Percentiles rank a stretch among this genome's conserved stretches.
Evolutionary conservation across 768 basidiomycete genomes (phyloP).

Genomic region (Lentinus tigrinus): DNA sequence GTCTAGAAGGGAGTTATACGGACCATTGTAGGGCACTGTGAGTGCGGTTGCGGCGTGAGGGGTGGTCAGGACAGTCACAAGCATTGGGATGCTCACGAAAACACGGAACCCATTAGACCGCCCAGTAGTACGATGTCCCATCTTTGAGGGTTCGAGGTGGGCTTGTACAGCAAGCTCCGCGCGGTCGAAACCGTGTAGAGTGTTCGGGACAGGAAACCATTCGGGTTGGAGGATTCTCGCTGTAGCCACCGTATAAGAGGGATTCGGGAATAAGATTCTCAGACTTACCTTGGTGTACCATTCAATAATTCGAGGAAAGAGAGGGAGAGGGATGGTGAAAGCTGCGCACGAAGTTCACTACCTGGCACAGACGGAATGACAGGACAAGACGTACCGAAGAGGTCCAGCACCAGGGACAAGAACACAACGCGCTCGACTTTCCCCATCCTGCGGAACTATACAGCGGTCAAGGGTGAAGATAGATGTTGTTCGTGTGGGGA

Average conservation of each 20-base stretch:
- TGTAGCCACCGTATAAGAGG: conserved; percentile 26
- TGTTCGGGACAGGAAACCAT: conserved; percentile 72
- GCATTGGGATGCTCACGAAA: conserved; percentile 61
- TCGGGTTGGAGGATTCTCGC: conserved; percentile 70
- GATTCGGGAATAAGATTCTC: background rate
- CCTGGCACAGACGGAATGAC: background rate
- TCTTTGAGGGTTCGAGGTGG: conserved; percentile 60
- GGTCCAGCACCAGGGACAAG: conserved; percentile 85
- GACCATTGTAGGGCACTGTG: conserved; percentile 70
- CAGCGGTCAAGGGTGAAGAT: background rate
- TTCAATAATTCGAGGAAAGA: conserved; percentile 96
- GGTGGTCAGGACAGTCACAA: background rate
- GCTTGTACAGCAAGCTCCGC: conserved; percentile 63
- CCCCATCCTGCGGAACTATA: conserved; percentile 40
- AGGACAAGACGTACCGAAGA: conserved; percentile 52
- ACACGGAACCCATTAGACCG: conserved; percentile 90
- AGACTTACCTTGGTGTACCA: conserved; percentile 75
- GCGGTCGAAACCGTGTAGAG: conserved; percentile 64
- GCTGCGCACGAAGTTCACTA: conserved; percentile 42
- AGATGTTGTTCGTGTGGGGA: background rate
- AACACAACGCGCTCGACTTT: conserved; percentile 84
- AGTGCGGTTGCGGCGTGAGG: background rate
- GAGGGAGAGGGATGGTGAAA: conserved; percentile 92
- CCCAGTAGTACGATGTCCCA: conserved; percentile 96
- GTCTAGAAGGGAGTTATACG: background rate